These are phyloP conservation scores for Moricandia moricandioides DNA, from an alignment of 345 rosid genomes.

Conservation along the genomic window DNA sequence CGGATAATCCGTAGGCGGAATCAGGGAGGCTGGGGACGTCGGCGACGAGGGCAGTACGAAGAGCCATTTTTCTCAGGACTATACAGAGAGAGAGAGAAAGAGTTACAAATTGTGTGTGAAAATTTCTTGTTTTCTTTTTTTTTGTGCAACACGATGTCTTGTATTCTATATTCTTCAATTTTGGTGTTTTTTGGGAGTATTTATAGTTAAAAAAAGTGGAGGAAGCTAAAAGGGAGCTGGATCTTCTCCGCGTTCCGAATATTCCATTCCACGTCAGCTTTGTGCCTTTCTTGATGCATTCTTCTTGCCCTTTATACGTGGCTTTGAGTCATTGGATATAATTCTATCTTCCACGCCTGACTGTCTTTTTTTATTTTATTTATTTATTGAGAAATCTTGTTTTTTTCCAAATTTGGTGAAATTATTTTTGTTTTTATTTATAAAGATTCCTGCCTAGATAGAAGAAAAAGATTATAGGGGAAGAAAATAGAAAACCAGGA, in stretches of 20 bases:
- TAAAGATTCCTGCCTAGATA: conserved; percentile 14
- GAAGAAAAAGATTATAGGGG: background rate
- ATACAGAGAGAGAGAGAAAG: background rate
- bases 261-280: conserved; percentile 37
- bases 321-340: conserved; percentile 21
- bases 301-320: conserved; percentile 37
- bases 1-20: conserved; percentile 35
- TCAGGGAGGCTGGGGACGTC: conserved; percentile 72
- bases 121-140: no score
- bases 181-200: background rate
- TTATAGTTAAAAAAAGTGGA: background rate
- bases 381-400: background rate
- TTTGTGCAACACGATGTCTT: conserved; percentile 11
- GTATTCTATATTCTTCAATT: background rate
- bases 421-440: background rate
- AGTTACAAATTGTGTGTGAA: background rate
- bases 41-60: conserved; percentile 79
- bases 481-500: background rate
- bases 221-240: conserved; percentile 13
- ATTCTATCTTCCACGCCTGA: conserved; percentile 2
- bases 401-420: background rate
- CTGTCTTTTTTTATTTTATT: background rate
- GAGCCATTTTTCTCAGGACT: conserved; percentile 52
- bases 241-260: conserved; percentile 31
- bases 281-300: conserved; percentile 10